A percentile compares a stretch with the other conserved stretches of the same genome.
Evolutionary conservation across 208 protist genomes (phyloP).

Genomic region (Blechomonas ayalai): DNA sequence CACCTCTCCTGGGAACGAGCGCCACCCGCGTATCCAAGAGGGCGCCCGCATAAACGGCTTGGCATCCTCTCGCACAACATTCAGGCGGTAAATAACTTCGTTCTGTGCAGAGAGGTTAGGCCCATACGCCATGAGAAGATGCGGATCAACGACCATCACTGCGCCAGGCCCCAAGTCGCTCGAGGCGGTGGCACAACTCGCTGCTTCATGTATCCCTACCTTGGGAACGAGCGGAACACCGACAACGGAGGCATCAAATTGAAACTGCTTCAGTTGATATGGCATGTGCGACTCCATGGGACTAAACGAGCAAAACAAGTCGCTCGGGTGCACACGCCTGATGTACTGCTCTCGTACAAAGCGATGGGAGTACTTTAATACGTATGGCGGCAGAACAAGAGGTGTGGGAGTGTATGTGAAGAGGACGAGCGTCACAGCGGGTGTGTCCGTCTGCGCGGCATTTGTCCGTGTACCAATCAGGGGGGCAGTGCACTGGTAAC

Average conservation of each 20-base stretch:
- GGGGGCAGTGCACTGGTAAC: slow-evolving; percentile 80
- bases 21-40: slow-evolving; percentile 80
- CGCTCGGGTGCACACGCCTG: slow-evolving; percentile 19
- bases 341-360: slow-evolving; percentile 66
- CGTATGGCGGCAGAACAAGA: slow-evolving; percentile 37
- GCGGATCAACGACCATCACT: slow-evolving; percentile 71
- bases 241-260: slow-evolving; percentile 47
- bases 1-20: slow-evolving; percentile 58
- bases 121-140: slow-evolving; percentile 76
- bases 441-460: neutral
- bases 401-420: slow-evolving; percentile 55
- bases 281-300: slow-evolving; percentile 67
- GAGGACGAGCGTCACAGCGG: slow-evolving; percentile 64
- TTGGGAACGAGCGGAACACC: slow-evolving; percentile 14
- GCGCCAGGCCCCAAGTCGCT: slow-evolving; percentile 34
- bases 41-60: slow-evolving; percentile 37
- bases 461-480: slow-evolving; percentile 72
- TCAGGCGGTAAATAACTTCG: slow-evolving; percentile 61
- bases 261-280: slow-evolving; percentile 59
- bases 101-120: slow-evolving; percentile 40
- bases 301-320: slow-evolving; percentile 45
- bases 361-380: slow-evolving; percentile 60
- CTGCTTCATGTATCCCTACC: neutral
- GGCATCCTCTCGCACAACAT: slow-evolving; percentile 51
- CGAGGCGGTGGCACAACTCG: neutral